Evolutionary conservation across 2,329 filamentous ascomycete species (phyloP).

Genomic region (Phaeosphaeriaceae sp.): DNA sequence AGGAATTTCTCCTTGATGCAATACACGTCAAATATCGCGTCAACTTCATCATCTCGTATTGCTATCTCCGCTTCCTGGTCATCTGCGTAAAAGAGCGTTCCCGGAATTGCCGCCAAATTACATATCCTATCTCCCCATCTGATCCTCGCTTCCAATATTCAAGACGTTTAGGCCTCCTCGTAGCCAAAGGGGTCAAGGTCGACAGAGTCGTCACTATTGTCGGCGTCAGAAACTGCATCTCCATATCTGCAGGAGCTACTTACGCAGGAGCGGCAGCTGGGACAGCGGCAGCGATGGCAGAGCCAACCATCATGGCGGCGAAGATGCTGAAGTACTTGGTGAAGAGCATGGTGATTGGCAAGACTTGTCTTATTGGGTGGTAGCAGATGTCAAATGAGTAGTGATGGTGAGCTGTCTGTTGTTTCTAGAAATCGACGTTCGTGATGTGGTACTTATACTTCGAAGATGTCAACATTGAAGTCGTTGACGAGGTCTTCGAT

Average conservation of each 20-base stretch:
- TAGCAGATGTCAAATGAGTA: not conserved
- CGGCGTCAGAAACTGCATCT: not conserved
- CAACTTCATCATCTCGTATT: not conserved
- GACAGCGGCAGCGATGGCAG: not conserved
- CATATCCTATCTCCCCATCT: not conserved
- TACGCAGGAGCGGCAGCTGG: not conserved
- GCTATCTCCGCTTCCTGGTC: not conserved
- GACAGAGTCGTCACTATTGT: not conserved
- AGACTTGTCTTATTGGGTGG: not conserved
- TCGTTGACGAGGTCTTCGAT: not conserved
- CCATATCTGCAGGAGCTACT: not conserved
- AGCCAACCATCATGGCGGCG: not conserved
- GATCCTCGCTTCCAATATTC: too few relatives aligned
- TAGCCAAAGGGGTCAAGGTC: not conserved
- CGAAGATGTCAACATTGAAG: not conserved
- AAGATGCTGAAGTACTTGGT: slow-evolving; percentile 1
- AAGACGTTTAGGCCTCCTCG: not conserved
- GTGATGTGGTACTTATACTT: not conserved
- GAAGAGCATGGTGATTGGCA: slow-evolving; percentile 1
- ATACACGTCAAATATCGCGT: not conserved
- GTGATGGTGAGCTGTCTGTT: not conserved
- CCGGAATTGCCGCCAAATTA: not conserved
- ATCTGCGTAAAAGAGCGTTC: not conserved
- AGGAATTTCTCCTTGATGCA: not conserved
- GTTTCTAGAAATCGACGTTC: not conserved